phyloP scores from a whole-genome alignment of 768 basidiomycete species.

The Suillus paluster region DNA sequence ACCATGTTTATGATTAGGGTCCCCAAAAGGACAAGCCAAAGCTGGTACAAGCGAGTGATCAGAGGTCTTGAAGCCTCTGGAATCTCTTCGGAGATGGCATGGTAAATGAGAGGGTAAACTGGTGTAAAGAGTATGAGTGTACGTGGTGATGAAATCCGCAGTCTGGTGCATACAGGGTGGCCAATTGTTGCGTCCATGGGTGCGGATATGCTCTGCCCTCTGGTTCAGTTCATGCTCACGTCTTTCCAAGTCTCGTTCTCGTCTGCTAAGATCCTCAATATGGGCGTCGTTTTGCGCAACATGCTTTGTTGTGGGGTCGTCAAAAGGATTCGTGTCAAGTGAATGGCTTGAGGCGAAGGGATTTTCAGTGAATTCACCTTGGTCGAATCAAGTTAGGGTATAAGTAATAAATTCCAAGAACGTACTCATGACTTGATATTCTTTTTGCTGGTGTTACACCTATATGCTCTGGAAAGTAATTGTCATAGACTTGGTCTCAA shows the following conservation, averaged over 20 bases:
- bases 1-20: constrained; percentile 91
- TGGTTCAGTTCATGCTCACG: constrained; percentile 76
- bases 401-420: not conserved
- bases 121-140: constrained; percentile 25
- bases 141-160: constrained; percentile 20
- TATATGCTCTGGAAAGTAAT: not conserved
- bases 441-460: constrained; percentile 1
- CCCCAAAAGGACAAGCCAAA: constrained; percentile 88
- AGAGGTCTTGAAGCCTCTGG: constrained; percentile 78
- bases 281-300: constrained; percentile 44
- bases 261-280: constrained; percentile 68
- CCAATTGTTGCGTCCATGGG: constrained; percentile 90
- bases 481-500: not conserved
- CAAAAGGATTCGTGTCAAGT: constrained; percentile 88
- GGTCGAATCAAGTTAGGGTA: constrained; percentile 9
- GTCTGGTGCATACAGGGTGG: constrained; percentile 69
- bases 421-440: constrained; percentile 28
- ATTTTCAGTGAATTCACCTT: constrained; percentile 56
- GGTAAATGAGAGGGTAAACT: constrained; percentile 96
- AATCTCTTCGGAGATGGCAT: constrained; percentile 90
- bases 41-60: constrained; percentile 85
- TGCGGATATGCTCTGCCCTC: constrained; percentile 70
- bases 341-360: constrained; percentile 87
- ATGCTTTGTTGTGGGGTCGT: constrained; percentile 67
- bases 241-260: constrained; percentile 82